Conservation (phyloP, 208 protist genomes). For the Acanthamoeba castellanii region DNA sequence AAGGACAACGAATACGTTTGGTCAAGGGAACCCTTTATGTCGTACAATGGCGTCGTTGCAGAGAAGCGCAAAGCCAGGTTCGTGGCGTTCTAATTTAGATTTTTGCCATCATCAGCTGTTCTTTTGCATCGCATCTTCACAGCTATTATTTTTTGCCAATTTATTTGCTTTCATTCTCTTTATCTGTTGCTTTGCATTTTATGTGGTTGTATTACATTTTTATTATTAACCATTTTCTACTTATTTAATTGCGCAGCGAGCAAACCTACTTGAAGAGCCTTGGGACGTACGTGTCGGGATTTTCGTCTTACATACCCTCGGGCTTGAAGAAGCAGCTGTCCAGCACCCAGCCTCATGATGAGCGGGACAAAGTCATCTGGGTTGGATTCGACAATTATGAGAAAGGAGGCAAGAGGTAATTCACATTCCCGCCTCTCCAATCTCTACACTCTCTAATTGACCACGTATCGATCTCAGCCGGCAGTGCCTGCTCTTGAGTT, state of each 20-base stretch:
- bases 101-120: background rate
- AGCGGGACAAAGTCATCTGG: slow-evolving; percentile 38
- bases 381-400: slow-evolving; percentile 56
- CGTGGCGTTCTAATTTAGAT: background rate
- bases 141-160: background rate
- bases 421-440: background rate
- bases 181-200: background rate
- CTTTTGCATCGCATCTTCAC: background rate
- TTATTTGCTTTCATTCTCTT: background rate
- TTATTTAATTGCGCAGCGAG: background rate
- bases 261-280: slow-evolving; percentile 48
- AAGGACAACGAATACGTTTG: background rate
- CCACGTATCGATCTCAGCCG: background rate
- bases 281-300: slow-evolving; percentile 44
- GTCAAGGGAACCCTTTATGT: background rate
- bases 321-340: slow-evolving; percentile 60
- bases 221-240: background rate
- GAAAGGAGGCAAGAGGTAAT: slow-evolving; percentile 20
- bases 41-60: slow-evolving; percentile 53
- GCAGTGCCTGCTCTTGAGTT: slow-evolving; percentile 45
- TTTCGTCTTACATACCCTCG: slow-evolving; percentile 60
- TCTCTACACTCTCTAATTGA: background rate
- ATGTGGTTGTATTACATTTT: background rate
- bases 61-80: slow-evolving; percentile 70
- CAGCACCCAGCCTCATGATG: slow-evolving; percentile 30